phyloP scores from a whole-genome alignment of 129 eudicot genomes.

The Flaveria ramosissima region DNA sequence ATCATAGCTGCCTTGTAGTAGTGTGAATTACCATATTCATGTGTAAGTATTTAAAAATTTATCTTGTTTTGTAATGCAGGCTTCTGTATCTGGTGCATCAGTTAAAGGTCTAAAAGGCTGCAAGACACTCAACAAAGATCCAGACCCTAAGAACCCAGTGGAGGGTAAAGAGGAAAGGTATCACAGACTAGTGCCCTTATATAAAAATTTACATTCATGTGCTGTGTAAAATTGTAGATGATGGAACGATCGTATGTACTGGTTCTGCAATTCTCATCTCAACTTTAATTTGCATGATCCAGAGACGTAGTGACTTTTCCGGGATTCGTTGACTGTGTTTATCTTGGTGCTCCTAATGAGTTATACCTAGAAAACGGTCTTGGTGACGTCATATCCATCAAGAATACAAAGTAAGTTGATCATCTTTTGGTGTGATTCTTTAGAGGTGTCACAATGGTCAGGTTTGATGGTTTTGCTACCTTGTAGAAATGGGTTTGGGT shows the following conservation, averaged over 20 bases:
- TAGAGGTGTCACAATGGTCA: not conserved
- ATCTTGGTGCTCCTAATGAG: conserved; percentile 81
- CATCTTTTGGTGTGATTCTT: not conserved
- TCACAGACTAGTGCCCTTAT: conserved; percentile 14
- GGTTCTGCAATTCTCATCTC: not conserved
- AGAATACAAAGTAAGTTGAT: conserved; percentile 71
- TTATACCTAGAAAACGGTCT: conserved; percentile 74
- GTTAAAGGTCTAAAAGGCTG: conserved; percentile 89
- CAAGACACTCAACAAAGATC: conserved; percentile 88
- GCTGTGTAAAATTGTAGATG: not conserved
- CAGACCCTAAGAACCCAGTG: conserved; percentile 87
- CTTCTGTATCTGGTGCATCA: conserved; percentile 74
- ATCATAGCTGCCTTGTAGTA: not conserved
- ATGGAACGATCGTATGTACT: not conserved
- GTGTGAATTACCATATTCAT: not conserved
- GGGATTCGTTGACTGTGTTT: conserved; percentile 94
- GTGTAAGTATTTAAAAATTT: conserved; percentile 2
- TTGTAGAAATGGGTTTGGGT: not conserved
- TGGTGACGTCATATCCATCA: conserved; percentile 73
- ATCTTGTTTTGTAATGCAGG: conserved; percentile 50
- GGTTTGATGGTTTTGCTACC: not conserved
- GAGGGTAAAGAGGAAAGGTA: conserved; percentile 91
- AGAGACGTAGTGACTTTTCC: conserved; percentile 93
- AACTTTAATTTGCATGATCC: conserved; percentile 25
- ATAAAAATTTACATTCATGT: too few relatives aligned